phyloP scores from a whole-genome alignment of 805 yeast species.

The Schwanniomyces vanrijiae region DNA sequence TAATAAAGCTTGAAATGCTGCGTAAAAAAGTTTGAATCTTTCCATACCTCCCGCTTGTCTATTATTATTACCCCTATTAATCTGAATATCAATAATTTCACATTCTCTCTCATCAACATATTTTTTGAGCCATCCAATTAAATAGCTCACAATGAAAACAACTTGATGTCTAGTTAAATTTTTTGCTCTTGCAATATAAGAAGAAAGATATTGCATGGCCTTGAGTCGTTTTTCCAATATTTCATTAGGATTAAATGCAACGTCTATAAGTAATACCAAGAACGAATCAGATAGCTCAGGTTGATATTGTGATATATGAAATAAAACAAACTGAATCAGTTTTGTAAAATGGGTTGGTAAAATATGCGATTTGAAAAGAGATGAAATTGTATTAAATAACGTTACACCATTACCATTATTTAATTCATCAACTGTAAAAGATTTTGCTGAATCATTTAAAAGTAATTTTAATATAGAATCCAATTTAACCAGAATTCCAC shows the following conservation, averaged over 20 bases:
- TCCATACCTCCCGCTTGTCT: conserved; percentile 70
- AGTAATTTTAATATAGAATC: conserved; percentile 67
- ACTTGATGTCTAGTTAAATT: conserved; percentile 70
- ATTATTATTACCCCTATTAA: conserved; percentile 7
- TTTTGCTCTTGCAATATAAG: conserved; percentile 86
- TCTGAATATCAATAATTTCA: conserved; percentile 58
- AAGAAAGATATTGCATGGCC: conserved; percentile 88
- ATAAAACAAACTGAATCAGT: conserved; percentile 81
- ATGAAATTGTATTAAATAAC: conserved; percentile 69
- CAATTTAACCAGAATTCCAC: conserved; percentile 61
- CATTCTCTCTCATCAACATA: conserved; percentile 82
- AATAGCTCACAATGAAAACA: conserved; percentile 75
- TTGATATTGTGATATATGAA: conserved; percentile 77
- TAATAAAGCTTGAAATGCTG: conserved; percentile 85
- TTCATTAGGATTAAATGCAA: conserved; percentile 71
- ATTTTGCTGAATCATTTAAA: conserved; percentile 47
- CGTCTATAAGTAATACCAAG: conserved; percentile 76
- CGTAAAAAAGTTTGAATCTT: conserved; percentile 83
- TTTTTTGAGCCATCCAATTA: conserved; percentile 80
- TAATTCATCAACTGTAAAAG: conserved; percentile 51
- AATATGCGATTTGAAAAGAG: conserved; percentile 77
- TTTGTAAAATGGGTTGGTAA: conserved; percentile 91
- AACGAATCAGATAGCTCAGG: conserved; percentile 83
- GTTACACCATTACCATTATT: conserved; percentile 64
- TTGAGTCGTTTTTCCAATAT: conserved; percentile 75